Percentiles rank a stretch among this genome's conserved stretches.
Conservation (phyloP, 2,329 filamentous ascomycete species). For the Neofusicoccum laricinum region DNA sequence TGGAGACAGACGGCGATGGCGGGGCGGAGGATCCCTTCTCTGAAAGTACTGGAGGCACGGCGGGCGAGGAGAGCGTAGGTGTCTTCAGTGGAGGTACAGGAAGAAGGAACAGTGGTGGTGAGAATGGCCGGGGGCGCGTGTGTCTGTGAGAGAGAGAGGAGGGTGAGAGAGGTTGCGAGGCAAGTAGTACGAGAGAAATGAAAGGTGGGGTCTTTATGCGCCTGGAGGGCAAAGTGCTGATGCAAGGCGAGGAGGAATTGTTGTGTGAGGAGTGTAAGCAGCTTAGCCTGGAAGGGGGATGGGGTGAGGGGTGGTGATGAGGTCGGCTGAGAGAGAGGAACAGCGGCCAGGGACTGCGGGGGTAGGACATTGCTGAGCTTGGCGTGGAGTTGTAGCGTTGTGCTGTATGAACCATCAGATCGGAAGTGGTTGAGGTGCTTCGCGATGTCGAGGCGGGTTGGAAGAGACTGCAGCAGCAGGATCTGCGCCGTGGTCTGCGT, state of each 20-base stretch:
- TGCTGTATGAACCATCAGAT: slow-evolving; percentile 44
- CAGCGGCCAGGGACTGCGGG: background rate
- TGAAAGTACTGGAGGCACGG: background rate
- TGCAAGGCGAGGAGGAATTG: background rate
- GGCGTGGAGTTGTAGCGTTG: slow-evolving; percentile 47
- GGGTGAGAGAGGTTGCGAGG: background rate
- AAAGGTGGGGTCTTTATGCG: background rate
- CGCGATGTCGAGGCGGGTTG: slow-evolving; percentile 44
- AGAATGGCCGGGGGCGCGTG: background rate
- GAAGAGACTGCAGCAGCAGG: slow-evolving; percentile 44
- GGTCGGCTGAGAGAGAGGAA: background rate
- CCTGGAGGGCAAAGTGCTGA: background rate
- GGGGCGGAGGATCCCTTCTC: background rate
- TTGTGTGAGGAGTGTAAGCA: background rate
- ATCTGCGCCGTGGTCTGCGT: slow-evolving; percentile 54
- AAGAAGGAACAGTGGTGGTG: background rate
- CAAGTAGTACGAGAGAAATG: background rate
- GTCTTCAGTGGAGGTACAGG: background rate
- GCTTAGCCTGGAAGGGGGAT: background rate
- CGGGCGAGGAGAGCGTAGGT: background rate
- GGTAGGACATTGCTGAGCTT: slow-evolving; percentile 38
- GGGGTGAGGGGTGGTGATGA: background rate
- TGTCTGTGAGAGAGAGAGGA: background rate
- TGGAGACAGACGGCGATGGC: background rate
- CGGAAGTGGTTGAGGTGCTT: slow-evolving; percentile 49